Base-by-base conservation (phyloP, 441 rosid species). In the Theobroma grandiflorum region DNA sequence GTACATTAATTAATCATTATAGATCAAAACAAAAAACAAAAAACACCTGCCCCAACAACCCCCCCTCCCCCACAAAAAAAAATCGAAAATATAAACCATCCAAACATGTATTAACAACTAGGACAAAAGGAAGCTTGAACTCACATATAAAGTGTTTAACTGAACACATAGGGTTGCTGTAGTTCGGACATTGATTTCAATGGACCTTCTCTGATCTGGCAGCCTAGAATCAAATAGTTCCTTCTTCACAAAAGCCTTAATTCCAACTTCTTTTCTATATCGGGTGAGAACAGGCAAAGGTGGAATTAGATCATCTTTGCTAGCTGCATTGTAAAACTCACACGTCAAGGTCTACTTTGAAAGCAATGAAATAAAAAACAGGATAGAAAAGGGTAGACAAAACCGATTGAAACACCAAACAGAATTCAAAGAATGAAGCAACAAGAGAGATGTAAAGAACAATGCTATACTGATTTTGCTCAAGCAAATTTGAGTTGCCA, bases 231-330 rank as follows among this genome's bases (percentile, higher is more conserved):
- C 99, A 76, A 94, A 94, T 70, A 95, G 86, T 80, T 97, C 99
- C 92, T 97, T 97, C 88, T 92, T 97, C 43, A 97, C 98, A 86
- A 97, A 94, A 68, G 92, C 98, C 86, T 97, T 97, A 85, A 97
- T 88, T 65, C 98, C 96, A 84, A 92, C 92, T 89, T 95, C 99
- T 89, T 77, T 95, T 83, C 69, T 93, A 90, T 89, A 91, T 84
- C 99, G 90, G 10, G 99, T 95, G 81, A 97, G 97, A 82, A 93
- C 87, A 76, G 99, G 99, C 85, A 91, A 94, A 73, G 99, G 98
- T 79, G 99, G 99, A 80, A 97, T 84, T 76, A 97, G 83, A 86
- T 97, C 99, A 79, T 94, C 99, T 85, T 93, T 97, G 89, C 88
- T 90, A 49, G 90, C 99, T 97, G 92, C 85, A 87, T 73, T 76